Conservation (phyloP, 306 rosid species). For the Cucumis hystrix region DNA sequence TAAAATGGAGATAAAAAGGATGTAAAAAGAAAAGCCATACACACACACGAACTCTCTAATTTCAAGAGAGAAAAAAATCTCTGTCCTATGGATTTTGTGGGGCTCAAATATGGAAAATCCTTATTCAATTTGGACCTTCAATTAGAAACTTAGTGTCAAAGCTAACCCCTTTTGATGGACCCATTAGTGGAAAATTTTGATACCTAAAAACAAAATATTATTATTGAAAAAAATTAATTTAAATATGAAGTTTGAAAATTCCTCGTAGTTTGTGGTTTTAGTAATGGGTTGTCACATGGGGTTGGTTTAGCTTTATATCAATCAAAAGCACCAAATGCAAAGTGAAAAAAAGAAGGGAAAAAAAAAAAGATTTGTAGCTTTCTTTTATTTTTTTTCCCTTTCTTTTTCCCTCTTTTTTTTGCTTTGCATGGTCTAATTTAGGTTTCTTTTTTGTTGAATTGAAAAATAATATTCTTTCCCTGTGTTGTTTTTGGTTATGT, state of each 20-base stretch:
- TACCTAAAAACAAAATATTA: slow-evolving; percentile 2
- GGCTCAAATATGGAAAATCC: slow-evolving; percentile 22
- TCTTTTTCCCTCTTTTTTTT: slow-evolving; percentile 1
- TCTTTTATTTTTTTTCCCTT: slow-evolving; percentile 12
- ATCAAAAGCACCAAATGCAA: slow-evolving; percentile 31
- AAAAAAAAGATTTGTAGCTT: slow-evolving; percentile 15
- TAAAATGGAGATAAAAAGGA: slow-evolving; percentile 32
- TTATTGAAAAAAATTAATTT: too few species aligned
- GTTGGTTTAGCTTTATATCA: slow-evolving; percentile 20
- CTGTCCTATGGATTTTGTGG: slow-evolving; percentile 64
- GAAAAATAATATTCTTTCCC: neutral
- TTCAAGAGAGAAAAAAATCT: slow-evolving; percentile 39
- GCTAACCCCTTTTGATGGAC: slow-evolving; percentile 30
- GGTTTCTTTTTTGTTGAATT: slow-evolving; percentile 12
- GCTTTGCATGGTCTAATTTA: slow-evolving; percentile 8
- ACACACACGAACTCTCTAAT: slow-evolving; percentile 13
- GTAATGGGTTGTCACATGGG: slow-evolving; percentile 26
- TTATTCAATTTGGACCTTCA: slow-evolving; percentile 21
- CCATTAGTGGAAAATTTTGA: slow-evolving; percentile 41
- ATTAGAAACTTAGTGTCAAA: slow-evolving; percentile 43
- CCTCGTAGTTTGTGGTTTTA: slow-evolving; percentile 19
- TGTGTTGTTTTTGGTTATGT: slow-evolving; percentile 21
- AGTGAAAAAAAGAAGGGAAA: neutral
- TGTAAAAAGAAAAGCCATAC: slow-evolving; percentile 20
- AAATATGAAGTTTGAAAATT: slow-evolving; percentile 19